Evolutionary conservation across 495 filamentous ascomycete genomes (phyloP), one percentile per base, ranked within the genome.

Genomic region (Lophiostoma macrostomum): DNA sequence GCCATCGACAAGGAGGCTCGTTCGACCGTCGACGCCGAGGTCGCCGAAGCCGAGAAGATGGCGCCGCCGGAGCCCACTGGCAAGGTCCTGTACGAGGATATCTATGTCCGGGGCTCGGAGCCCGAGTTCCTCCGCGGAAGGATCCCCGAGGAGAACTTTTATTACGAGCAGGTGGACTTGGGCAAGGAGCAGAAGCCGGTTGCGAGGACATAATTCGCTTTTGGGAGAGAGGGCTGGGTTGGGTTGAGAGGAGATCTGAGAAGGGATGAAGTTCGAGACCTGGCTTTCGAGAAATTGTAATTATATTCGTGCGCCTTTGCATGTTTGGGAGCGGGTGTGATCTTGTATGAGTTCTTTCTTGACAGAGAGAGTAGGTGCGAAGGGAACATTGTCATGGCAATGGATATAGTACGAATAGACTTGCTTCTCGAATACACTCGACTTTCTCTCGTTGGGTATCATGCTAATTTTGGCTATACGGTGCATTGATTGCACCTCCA

Each of bases 31-130:
- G 90, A 95, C 71, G 83, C 81, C 62, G 93, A 98, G 80, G 91
- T 96, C 14, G 84, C 83, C 50, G 78, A 82, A 67, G 93, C 93
- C 27, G 94, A 97, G 82, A 74, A 78, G 62, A 95, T 95, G 86
- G 65, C 80, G 31, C 70, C 75, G 34, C 93, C 93, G 28, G 90
- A 95, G 6, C 67, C 80, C 48, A 90, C 76, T 49, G 68, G 80
- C 18, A 80, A 90, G 71, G 90, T 87, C 55, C 76, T 98, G 58
- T 98, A 79, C 69, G 91, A 97, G 84, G 94, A 97, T 70, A 94
- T 96, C 70, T 98, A 97, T 73, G 94, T 96, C 59, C 75, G 79
- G 54, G 93, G 93, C 37, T 82, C 80, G 61, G 94, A 98, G 80
- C 93, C 94, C 46, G 73, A 80, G 63, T 97, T 87, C 75, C 80